Conservation (phyloP, 2,329 filamentous ascomycete genomes). For the Cladosporium oxysporum region DNA sequence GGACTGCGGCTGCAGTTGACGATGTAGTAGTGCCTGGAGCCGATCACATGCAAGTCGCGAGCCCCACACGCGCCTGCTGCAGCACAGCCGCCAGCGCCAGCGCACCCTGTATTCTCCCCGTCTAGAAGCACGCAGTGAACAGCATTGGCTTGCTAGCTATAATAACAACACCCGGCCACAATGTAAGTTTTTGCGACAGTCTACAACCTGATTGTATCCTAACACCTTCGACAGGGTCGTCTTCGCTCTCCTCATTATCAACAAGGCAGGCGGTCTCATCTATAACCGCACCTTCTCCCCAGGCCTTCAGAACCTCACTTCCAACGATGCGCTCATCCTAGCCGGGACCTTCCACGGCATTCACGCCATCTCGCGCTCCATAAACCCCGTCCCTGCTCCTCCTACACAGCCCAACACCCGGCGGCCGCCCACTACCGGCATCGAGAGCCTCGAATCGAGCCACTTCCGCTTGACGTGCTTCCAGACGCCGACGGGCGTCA, state of each 20-base stretch:
- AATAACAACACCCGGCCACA: background rate
- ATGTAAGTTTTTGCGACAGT: background rate
- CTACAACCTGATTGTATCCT: background rate
- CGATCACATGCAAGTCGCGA: background rate
- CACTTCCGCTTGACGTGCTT: slow-evolving; percentile 97
- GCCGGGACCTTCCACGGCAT: slow-evolving; percentile 93
- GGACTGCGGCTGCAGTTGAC: background rate
- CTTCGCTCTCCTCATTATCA: slow-evolving; percentile 94
- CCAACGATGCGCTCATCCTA: slow-evolving; percentile 95
- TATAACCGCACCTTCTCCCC: slow-evolving; percentile 94
- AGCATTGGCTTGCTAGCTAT: background rate
- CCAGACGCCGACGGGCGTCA: slow-evolving; percentile 88
- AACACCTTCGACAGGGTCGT: slow-evolving; percentile 60
- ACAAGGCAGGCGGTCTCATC: slow-evolving; percentile 92
- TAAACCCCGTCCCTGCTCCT: slow-evolving; percentile 44
- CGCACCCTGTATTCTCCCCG: background rate
- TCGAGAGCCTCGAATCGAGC: slow-evolving; percentile 91
- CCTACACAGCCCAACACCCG: slow-evolving; percentile 44
- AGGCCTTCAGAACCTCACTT: slow-evolving; percentile 81
- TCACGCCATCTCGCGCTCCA: slow-evolving; percentile 63
- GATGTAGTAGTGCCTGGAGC: background rate
- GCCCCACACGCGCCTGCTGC: slow-evolving; percentile 1
- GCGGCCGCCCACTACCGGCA: slow-evolving; percentile 63
- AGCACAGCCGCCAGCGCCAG: background rate
- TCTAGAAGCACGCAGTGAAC: background rate